Evolutionary conservation across 2,329 filamentous ascomycete species (phyloP).

Genomic region (Monosporascus cannonballus): DNA sequence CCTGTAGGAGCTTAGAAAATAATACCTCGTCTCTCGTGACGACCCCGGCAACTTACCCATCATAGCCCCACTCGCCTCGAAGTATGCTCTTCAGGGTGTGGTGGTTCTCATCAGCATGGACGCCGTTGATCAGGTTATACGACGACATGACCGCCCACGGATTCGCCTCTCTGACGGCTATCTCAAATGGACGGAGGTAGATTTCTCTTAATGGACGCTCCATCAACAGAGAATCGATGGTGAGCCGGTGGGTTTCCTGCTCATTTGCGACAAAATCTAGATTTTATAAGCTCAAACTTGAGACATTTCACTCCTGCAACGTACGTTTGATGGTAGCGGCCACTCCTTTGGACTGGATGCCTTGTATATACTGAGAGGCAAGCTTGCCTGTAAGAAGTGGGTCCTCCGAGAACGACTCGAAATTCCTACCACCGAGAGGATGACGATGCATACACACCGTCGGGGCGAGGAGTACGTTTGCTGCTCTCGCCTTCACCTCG

Average conservation of each 20-base stretch:
- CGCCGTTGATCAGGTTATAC: slow-evolving; percentile 62
- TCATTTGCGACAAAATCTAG: slow-evolving; percentile 65
- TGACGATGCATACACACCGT: slow-evolving; percentile 79
- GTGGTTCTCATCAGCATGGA: slow-evolving; percentile 52
- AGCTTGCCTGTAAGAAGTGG: slow-evolving; percentile 70
- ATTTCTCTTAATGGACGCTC: slow-evolving; percentile 63
- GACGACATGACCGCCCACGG: slow-evolving; percentile 66
- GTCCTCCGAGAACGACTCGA: slow-evolving; percentile 83
- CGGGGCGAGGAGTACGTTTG: slow-evolving; percentile 67
- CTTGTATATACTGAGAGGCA: slow-evolving; percentile 65
- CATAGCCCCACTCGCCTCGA: slow-evolving; percentile 56
- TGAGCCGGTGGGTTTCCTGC: slow-evolving; percentile 62
- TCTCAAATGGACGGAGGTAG: slow-evolving; percentile 71
- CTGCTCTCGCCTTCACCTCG: slow-evolving; percentile 67
- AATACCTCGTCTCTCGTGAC: slow-evolving; percentile 1
- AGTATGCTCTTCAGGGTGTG: slow-evolving; percentile 51
- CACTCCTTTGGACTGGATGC: slow-evolving; percentile 66
- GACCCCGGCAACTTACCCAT: slow-evolving; percentile 37
- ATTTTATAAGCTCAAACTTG: slow-evolving; percentile 5
- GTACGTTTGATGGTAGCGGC: slow-evolving; percentile 73
- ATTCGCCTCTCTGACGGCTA: slow-evolving; percentile 62
- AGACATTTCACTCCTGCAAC: slow-evolving; percentile 10
- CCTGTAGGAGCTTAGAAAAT: slow-evolving; percentile 23
- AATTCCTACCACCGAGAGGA: slow-evolving; percentile 77
- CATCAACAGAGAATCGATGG: slow-evolving; percentile 56